Evolutionary conservation across 2,329 filamentous ascomycete genomes (phyloP), one percentile per base, ranked within the genome.

Genomic region (Sporothrix dimorphospora): DNA sequence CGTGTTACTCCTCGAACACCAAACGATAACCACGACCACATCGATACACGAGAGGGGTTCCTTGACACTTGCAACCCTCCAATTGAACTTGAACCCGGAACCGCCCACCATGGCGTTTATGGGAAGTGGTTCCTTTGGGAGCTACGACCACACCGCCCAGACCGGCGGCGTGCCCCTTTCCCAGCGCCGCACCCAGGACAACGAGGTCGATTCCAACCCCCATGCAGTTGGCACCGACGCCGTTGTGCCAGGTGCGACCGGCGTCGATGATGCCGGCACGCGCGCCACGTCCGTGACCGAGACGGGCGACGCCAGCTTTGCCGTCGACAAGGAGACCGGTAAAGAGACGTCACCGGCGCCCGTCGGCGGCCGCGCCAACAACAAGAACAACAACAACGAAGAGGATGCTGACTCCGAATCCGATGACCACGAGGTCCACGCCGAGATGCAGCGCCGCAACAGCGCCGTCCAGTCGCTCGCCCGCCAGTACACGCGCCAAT

Each of bases 401-500:
- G 78, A 72, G n/a, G n/a, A n/a, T n/a, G n/a, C n/a, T 12, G 78
- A 79, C 72, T 74, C 74, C 38, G 77, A 77, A 4, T 75, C 78
- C 66, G 79, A 79, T 45, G 81, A 81, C 11, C 80, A 79, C 19
- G 80, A 81, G 30, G 81, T 83, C 9, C 80, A 78, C 63, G 79
- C 80, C 14, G 86, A 87, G 78, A 80, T 85, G 80, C 81, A 82
- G 69, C 84, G 86, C 67, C 84, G 87, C 74, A 80, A 82, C 71
- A 87, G 84, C 9, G 79, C 85, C 34, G 86, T 89, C 24, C 86
- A 88, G 75, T 81, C 82, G n/a, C 81, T 89, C 4, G 88, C 88
- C 1, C 84, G 86, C 68, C 83, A 83, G 73, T 73, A 70, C 76
- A 89, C 88, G 3, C 81, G 81, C 45, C 82, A 84, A 72, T 88